Base-by-base conservation (phyloP, 1,139 yeast species). In the Geotrichum candidum region DNA sequence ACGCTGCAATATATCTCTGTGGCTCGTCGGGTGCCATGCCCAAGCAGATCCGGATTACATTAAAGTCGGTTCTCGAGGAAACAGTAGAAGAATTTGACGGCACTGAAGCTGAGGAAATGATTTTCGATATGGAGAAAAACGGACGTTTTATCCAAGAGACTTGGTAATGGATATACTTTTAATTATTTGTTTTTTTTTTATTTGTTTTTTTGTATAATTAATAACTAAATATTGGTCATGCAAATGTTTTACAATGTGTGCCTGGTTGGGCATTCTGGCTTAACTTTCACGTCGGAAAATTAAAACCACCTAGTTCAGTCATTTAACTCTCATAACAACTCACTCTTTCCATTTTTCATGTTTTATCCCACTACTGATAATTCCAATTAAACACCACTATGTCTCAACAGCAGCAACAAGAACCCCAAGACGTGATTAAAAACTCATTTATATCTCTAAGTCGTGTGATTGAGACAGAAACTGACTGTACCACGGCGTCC, bases 1-100 rank as follows among this genome's bases (percentile, higher is more conserved):
- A 78, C 23, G 95, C 90, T 0, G 74, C 82, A 0, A 75, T 91
- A 5, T 91, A 87, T 72, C 79, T 94, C 1, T 92, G 99, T 77
- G 97, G 99, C 0, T 87, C 96, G 13, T 86, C 96, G 46, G 99
- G 99, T 0, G 84, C 85, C 66, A 95, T 94, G 99, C 99, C 99
- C 0, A 81, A 86, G 50, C 95, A 94, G 72, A 96, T 94, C 1
- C 78, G 96, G 65, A 74, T 88, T 25, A 92, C 97, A 0, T 71
- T 92, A 25, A 80, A 80, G n/a, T 86, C 83, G 41, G 82, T 87
- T 27, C 68, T 90, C 13, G 75, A 76, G 60, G 81, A 82, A 65
- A 71, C 74, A 58, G 51, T 53, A 9, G 62, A 64, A 10, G 80
- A 79, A 3, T 72, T 76, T 65, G 69, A 66, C 27, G 80, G 78